Evolutionary conservation across 2,329 filamentous ascomycete species (phyloP), one percentile per base, ranked within the genome.

Genomic region (Beauveria sp.): DNA sequence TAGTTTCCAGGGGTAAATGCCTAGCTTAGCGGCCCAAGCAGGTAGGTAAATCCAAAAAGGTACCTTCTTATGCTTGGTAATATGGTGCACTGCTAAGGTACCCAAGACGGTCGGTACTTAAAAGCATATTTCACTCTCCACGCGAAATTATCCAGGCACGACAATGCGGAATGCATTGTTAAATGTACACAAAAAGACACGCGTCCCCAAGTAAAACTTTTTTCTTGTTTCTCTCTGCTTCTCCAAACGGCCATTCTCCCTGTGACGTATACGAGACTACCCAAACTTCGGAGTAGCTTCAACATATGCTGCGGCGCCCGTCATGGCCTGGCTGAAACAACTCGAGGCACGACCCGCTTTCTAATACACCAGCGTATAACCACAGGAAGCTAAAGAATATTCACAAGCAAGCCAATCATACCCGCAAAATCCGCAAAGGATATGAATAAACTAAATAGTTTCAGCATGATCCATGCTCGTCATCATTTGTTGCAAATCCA

Each of bases 311-410:
- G 10, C 20, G 7, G 34, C 20, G 20, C 14, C 34, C 34, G 63
- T 73, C 64, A 51, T 52, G n/a, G 52, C 37, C 48, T 34, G 59
- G 51, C 40, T 67, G 66, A 67, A 67, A 67, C 66, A 55, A 37
- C 40, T 59, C 34, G 57, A 63, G 59, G 62, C 61, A 56, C 62
- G 60, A 65, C 48, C 44, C 43, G 54, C 59, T 53, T 30, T 34
- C n/a, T 22, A 37, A 37, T 37, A 37, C 30, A 34, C 34, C 34
- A 37, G 34, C 5, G 12, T 37, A 37, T 37, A 16, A 37, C 50
- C 12, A 34, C 26, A 30, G 14, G 10, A 8, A 26, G 46, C 46
- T 14, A 34, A 34, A 34, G 12, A 37, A 37, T 16, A 37, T 37
- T 37, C 12, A 34, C 30, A 34, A 34, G 10, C 30, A 34, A 14